A percentile compares a stretch with the other conserved stretches of the same genome.
Evolutionary conservation across 768 basidiomycete genomes (phyloP).

Genomic region (Naganishia onofrii): DNA sequence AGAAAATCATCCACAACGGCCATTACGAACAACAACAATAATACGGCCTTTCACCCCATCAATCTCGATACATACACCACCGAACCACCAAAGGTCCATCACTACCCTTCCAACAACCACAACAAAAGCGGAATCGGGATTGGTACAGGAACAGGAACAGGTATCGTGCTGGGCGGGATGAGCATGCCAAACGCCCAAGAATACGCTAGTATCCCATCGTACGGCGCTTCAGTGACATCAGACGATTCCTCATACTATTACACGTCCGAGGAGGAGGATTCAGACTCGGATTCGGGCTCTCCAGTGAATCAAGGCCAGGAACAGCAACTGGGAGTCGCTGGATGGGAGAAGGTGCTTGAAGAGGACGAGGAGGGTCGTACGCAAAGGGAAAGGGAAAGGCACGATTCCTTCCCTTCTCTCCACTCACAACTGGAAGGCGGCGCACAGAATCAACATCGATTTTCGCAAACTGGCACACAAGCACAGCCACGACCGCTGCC

Average conservation of each 20-base stretch:
- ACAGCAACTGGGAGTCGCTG: no score
- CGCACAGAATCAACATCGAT: background rate
- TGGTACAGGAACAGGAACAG: background rate
- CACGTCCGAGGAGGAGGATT: background rate
- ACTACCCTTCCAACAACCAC: background rate
- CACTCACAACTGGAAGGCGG: background rate
- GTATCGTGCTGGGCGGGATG: background rate
- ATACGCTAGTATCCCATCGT: constrained; percentile 11
- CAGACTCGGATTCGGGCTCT: background rate
- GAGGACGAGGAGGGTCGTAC: no score
- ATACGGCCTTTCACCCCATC: no score
- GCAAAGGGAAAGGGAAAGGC: background rate
- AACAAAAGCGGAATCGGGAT: background rate
- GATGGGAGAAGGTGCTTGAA: no score
- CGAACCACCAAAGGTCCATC: no score
- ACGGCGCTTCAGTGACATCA: background rate
- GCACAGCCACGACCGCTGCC: background rate
- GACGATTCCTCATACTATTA: background rate
- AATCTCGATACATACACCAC: no score
- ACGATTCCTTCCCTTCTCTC: background rate
- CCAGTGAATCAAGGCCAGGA: no score
- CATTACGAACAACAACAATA: no score
- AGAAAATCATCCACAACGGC: no score
- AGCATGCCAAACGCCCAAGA: constrained; percentile 8
- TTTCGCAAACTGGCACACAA: no score